A percentile compares a stretch with the other conserved stretches of the same genome.
These are phyloP conservation scores for Lunasporangiospora selenospora DNA, from an alignment of 192 early-diverging fungal species.

Conservation along the genomic window DNA sequence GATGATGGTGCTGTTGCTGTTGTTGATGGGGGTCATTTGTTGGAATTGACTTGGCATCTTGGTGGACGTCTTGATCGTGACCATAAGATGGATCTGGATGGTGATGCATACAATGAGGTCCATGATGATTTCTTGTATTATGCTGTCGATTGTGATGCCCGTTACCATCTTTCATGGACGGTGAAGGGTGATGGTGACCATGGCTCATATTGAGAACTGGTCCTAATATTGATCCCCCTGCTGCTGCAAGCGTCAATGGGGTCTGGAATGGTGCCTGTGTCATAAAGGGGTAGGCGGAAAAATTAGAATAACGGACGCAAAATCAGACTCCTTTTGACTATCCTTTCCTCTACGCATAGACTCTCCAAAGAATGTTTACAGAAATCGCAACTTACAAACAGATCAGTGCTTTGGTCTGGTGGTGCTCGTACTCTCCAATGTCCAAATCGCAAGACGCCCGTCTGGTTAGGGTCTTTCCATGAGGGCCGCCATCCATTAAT, in stretches of 20 bases:
- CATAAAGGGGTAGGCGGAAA: too few relatives aligned
- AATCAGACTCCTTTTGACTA: too few relatives aligned
- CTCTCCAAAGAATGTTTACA: neutral
- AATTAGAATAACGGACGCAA: too few relatives aligned
- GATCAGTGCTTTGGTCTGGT: slow-evolving; percentile 6
- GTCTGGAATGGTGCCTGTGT: slow-evolving; percentile 45
- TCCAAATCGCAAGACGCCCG: slow-evolving; percentile 39
- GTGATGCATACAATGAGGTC: too few relatives aligned
- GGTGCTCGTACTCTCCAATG: slow-evolving; percentile 40
- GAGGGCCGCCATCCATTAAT: slow-evolving; percentile 45
- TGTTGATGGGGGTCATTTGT: neutral
- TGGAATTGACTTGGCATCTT: too few relatives aligned
- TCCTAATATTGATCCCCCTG: slow-evolving; percentile 34
- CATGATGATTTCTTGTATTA: too few relatives aligned
- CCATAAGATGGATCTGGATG: too few relatives aligned
- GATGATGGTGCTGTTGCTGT: slow-evolving; percentile 2
- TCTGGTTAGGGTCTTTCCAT: slow-evolving; percentile 30
- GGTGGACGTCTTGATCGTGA: too few relatives aligned
- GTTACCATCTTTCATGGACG: too few relatives aligned
- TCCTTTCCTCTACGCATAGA: too few relatives aligned
- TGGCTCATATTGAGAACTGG: slow-evolving; percentile 5
- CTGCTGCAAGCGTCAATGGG: slow-evolving; percentile 42
- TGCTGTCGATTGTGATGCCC: too few relatives aligned
- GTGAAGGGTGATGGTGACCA: too few relatives aligned
- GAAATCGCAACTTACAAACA: slow-evolving; percentile 21